Conservation (phyloP, 345 rosid species). For the Citrus sinensis region DNA sequence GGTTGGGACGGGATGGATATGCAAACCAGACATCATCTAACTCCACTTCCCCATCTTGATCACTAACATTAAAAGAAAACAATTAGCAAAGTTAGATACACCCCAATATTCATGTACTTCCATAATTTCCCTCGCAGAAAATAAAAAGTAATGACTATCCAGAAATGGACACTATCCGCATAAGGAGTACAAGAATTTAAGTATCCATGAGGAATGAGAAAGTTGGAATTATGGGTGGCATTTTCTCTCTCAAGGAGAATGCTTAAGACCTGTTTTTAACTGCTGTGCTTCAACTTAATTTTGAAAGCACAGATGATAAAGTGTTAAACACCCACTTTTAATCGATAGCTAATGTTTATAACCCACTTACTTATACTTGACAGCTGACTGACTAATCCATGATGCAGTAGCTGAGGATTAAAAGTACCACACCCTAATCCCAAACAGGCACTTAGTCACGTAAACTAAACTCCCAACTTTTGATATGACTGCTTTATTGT, state of each 20-base stretch:
- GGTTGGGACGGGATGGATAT: constrained; percentile 94
- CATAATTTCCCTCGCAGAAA: no score
- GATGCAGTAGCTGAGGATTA: background rate
- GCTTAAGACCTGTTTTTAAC: background rate
- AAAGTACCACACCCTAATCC: background rate
- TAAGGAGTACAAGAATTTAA: background rate
- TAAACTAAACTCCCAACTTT: background rate
- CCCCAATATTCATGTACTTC: background rate
- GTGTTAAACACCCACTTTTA: background rate
- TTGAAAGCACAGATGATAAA: background rate
- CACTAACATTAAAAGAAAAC: constrained; percentile 38
- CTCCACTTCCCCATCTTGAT: constrained; percentile 88
- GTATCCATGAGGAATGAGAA: background rate
- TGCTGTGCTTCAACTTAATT: background rate
- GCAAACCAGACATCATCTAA: constrained; percentile 92
- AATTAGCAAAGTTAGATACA: background rate
- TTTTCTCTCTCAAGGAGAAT: background rate
- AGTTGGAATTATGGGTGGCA: background rate
- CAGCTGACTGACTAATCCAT: background rate
- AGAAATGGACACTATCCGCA: background rate
- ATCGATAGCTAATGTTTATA: background rate
- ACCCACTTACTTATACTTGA: background rate
- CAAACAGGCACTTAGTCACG: background rate
- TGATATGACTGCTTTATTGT: background rate
- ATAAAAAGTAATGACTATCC: background rate